Conservation (phyloP, 345 rosid species). For the Rhodamnia argentea region DNA sequence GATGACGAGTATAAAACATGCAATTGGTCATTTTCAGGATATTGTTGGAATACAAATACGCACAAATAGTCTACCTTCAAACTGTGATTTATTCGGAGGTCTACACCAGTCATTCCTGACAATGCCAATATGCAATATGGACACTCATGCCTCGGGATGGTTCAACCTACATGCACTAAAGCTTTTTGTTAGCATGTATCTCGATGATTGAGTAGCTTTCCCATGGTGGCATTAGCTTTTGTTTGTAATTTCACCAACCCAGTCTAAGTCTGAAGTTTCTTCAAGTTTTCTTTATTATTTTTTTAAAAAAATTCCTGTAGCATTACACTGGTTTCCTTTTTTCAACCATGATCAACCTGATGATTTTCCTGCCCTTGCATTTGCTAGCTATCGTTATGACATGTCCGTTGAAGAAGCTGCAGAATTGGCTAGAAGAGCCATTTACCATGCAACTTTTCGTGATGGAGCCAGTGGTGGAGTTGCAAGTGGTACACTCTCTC, state of each 20-base stretch:
- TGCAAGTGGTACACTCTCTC: conserved; percentile 67
- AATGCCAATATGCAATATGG: not conserved
- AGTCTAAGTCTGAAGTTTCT: not conserved
- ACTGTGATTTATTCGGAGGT: not conserved
- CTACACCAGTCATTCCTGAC: not conserved
- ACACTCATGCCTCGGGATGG: not conserved
- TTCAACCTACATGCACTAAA: not conserved
- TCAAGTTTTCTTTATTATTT: not conserved
- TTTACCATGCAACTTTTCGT: conserved; percentile 97
- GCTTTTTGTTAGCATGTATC: not conserved
- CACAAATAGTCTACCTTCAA: not conserved
- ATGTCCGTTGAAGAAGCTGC: conserved; percentile 91
- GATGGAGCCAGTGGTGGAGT: conserved; percentile 99
- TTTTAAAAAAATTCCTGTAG: not conserved
- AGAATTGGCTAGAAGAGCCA: conserved; percentile 90
- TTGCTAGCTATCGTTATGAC: conserved; percentile 59
- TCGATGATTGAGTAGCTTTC: not conserved
- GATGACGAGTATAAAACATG: not conserved
- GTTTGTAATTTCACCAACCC: not conserved
- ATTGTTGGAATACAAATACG: not conserved
- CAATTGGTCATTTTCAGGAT: not conserved
- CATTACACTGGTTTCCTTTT: not conserved
- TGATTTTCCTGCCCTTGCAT: not conserved
- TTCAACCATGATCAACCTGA: not conserved
- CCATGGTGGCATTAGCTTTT: not conserved